These are phyloP conservation scores for Mycena alexandri DNA, from an alignment of 768 basidiomycete genomes.

Conservation along the genomic window DNA sequence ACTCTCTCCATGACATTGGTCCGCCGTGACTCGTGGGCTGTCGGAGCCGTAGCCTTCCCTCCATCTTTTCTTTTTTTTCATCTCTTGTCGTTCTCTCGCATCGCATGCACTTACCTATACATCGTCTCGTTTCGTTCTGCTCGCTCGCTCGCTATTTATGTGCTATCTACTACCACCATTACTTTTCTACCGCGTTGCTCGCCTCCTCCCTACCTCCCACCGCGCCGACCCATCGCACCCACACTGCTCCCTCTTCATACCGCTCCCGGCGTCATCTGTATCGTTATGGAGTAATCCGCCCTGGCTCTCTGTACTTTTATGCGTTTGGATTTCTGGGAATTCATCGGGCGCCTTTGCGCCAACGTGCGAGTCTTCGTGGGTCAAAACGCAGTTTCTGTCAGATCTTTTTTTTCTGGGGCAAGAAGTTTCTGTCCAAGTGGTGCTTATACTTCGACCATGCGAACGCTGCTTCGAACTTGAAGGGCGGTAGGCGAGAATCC, in stretches of 20 bases:
- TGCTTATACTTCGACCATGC: no score
- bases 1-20: not conserved
- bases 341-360: no score
- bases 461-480: no score
- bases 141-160: no score
- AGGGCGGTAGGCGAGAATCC: no score
- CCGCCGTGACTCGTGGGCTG: not conserved
- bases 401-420: no score
- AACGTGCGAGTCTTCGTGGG: no score
- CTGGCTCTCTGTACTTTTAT: conserved; percentile 5
- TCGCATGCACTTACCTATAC: not conserved
- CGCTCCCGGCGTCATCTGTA: not conserved
- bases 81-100: not conserved
- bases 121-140: not conserved
- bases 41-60: not conserved
- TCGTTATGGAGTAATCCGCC: conserved; percentile 3
- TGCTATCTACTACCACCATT: not conserved
- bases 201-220: not conserved
- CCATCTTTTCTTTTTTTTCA: not conserved
- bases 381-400: no score
- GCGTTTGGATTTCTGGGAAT: no score
- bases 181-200: not conserved
- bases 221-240: not conserved
- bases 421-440: no score
- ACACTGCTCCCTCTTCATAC: no score